Evolutionary conservation across 148 eudicot genomes (phyloP).

Genomic region (Cornus controversa): DNA sequence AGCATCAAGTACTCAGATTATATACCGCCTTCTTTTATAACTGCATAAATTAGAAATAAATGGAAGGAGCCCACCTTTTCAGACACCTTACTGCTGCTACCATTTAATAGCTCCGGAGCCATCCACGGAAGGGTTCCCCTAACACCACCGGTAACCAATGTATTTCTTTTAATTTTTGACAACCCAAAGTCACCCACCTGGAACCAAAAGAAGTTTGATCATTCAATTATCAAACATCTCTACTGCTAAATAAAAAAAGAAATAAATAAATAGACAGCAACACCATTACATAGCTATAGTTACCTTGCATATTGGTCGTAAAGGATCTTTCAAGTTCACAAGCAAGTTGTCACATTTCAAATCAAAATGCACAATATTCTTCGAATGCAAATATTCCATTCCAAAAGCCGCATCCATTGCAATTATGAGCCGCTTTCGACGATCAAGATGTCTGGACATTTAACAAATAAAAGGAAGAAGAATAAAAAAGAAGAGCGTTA

Average conservation of each 20-base stretch:
- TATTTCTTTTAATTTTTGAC: constrained; percentile 45
- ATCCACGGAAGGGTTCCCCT: constrained; percentile 61
- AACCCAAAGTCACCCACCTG: constrained; percentile 56
- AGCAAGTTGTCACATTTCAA: constrained; percentile 87
- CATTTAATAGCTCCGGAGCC: constrained; percentile 58
- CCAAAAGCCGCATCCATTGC: constrained; percentile 96
- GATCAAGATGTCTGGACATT: constrained; percentile 62
- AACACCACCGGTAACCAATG: constrained; percentile 53
- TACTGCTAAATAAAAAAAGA: not conserved
- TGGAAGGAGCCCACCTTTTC: constrained; percentile 31
- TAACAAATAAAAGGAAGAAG: not conserved
- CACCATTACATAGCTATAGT: not conserved
- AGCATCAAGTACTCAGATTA: not conserved
- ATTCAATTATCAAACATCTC: too few relatives aligned
- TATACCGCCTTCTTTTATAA: not conserved
- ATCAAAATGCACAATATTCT: constrained; percentile 86
- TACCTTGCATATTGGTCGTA: constrained; percentile 89
- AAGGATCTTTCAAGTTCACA: constrained; percentile 79
- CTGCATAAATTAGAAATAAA: not conserved
- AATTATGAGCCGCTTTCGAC: constrained; percentile 70
- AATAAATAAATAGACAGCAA: not conserved
- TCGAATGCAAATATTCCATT: constrained; percentile 87
- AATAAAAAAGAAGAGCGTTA: not conserved
- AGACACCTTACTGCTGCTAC: constrained; percentile 38
- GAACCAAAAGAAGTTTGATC: not conserved